Evolutionary conservation across 805 yeast genomes (phyloP).

Genomic region (Yamadazyma laniorum): DNA sequence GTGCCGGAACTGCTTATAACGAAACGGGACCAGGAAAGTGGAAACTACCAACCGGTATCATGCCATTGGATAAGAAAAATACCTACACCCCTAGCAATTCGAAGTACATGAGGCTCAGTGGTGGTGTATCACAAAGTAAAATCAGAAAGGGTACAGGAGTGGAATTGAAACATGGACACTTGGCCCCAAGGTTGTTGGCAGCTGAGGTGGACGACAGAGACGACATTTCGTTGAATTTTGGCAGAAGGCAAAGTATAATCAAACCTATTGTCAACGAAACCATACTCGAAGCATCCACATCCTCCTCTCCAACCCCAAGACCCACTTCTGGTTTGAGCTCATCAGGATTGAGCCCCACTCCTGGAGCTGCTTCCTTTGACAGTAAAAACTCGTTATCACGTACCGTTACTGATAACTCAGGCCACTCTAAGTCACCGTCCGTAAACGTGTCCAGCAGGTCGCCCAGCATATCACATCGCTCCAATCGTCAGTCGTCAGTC

Average conservation of each 20-base stretch:
- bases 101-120: slow-evolving; percentile 27
- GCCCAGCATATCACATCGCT: slow-evolving; percentile 2
- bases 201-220: slow-evolving; percentile 73
- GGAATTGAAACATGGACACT: slow-evolving; percentile 61
- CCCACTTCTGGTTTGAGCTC: slow-evolving; percentile 6
- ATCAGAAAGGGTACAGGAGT: slow-evolving; percentile 43
- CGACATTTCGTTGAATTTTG: slow-evolving; percentile 13
- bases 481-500: slow-evolving; percentile 17
- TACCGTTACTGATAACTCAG: slow-evolving; percentile 24
- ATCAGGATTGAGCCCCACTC: neutral
- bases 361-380: slow-evolving; percentile 3
- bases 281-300: slow-evolving; percentile 6
- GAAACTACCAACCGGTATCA: slow-evolving; percentile 55
- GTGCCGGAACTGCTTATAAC: slow-evolving; percentile 49
- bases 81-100: slow-evolving; percentile 23
- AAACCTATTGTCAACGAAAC: slow-evolving; percentile 4
- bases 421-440: slow-evolving; percentile 16
- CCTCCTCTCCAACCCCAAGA: slow-evolving; percentile 4
- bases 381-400: slow-evolving; percentile 30
- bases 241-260: slow-evolving; percentile 2
- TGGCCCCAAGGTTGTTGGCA: slow-evolving; percentile 66
- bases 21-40: slow-evolving; percentile 46
- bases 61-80: slow-evolving; percentile 41
- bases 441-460: slow-evolving; percentile 1
- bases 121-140: slow-evolving; percentile 23